phyloP scores from a whole-genome alignment of 1,139 yeast genomes.

The Maudiozyma humilis region DNA sequence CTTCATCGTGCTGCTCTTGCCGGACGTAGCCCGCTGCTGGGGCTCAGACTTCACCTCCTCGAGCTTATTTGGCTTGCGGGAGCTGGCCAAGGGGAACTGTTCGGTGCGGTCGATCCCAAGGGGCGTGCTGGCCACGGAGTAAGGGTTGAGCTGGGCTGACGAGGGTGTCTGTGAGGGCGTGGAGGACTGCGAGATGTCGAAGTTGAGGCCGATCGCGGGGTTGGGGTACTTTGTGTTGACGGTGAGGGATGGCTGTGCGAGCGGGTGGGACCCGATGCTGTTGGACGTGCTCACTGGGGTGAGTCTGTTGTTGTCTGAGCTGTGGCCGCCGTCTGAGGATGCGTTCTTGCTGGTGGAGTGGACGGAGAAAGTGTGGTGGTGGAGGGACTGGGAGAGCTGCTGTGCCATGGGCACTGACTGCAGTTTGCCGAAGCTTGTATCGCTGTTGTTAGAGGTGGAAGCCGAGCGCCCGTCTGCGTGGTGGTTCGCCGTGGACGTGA shows the following conservation, averaged over 20 bases:
- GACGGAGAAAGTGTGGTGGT: constrained; percentile 2
- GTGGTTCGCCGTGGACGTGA: constrained; percentile 7
- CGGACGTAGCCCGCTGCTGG: no score
- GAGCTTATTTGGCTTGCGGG: not conserved
- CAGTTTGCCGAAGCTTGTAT: not conserved
- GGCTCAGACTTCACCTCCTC: not conserved
- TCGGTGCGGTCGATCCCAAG: not conserved
- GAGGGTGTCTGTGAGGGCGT: not conserved
- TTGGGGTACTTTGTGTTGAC: constrained; percentile 1
- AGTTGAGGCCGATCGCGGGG: not conserved
- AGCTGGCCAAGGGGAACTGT: not conserved
- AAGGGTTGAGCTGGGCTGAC: constrained; percentile 1
- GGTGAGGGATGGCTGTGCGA: not conserved
- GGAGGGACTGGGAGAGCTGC: not conserved
- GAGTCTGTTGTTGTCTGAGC: no score
- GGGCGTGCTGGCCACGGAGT: not conserved
- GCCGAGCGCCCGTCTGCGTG: not conserved
- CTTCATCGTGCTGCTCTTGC: constrained; percentile 1
- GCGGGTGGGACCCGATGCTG: not conserved
- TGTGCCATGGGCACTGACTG: not conserved
- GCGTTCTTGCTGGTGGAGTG: not conserved
- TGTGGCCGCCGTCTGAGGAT: no score
- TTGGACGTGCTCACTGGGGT: not conserved
- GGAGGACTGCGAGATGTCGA: not conserved
- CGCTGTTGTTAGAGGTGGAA: not conserved